Percentiles rank a stretch among this genome's conserved stretches.
Evolutionary conservation across 176 grass and related monocot genomes (phyloP).

Genomic region (Oryza punctata): DNA sequence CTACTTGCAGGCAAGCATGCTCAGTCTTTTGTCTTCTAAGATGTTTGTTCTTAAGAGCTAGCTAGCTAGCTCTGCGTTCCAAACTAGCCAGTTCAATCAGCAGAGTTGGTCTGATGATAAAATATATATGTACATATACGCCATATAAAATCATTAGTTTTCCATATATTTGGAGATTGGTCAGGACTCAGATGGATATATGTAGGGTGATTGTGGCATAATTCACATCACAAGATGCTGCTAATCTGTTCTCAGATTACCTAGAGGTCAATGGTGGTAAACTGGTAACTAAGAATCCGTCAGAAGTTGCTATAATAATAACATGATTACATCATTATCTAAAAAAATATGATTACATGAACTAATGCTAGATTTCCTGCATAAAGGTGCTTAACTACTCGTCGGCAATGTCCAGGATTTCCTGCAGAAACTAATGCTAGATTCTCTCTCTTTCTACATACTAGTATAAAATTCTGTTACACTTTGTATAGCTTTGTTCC

Average conservation of each 20-base stretch:
- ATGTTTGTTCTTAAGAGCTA: background rate
- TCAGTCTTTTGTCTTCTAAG: background rate
- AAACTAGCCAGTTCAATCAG: background rate
- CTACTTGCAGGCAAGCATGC: constrained; percentile 4
- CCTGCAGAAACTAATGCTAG: background rate
- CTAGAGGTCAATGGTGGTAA: background rate
- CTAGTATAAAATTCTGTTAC: background rate
- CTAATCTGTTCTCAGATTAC: background rate
- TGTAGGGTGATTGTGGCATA: background rate
- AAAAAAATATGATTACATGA: background rate
- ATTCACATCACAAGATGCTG: background rate
- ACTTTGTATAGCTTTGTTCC: background rate
- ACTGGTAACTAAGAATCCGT: background rate
- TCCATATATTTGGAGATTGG: background rate
- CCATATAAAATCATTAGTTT: background rate
- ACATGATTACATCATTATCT: constrained; percentile 18
- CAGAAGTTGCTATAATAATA: constrained; percentile 3
- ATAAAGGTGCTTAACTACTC: constrained; percentile 5
- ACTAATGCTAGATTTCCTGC: background rate
- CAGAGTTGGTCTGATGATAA: background rate
- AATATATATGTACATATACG: background rate
- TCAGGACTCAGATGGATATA: background rate
- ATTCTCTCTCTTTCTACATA: constrained; percentile 14
- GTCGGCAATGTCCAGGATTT: background rate
- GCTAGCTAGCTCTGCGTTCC: background rate